These are phyloP conservation scores for Paecilomyces dactylethromorphus DNA, from an alignment of 2,329 filamentous ascomycete genomes.

Conservation along the genomic window DNA sequence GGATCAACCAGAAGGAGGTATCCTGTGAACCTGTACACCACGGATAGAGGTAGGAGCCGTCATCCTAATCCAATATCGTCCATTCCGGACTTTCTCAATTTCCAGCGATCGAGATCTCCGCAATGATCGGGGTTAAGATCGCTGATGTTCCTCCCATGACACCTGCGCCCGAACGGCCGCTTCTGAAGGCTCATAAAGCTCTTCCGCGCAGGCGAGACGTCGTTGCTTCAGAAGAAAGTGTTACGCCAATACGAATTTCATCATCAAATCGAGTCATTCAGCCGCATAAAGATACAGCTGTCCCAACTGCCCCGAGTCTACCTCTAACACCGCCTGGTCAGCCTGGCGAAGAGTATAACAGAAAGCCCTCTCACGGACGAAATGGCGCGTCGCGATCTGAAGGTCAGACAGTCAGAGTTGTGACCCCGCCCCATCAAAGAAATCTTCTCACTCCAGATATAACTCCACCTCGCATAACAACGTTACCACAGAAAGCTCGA, in stretches of 20 bases:
- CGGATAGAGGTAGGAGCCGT: not conserved
- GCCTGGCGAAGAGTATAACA: conserved; percentile 15
- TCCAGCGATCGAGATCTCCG: conserved; percentile 4
- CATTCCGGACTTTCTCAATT: not conserved
- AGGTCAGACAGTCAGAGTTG: conserved; percentile 17
- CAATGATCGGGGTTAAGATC: conserved; percentile 26
- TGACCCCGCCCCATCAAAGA: conserved; percentile 58
- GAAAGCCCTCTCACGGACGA: conserved; percentile 13
- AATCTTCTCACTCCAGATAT: conserved; percentile 70
- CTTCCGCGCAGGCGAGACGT: conserved; percentile 30
- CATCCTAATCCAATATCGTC: not conserved
- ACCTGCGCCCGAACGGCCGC: conserved; percentile 19
- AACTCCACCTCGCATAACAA: conserved; percentile 56
- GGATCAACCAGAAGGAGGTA: not conserved
- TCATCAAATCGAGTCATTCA: conserved; percentile 17
- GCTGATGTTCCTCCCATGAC: conserved; percentile 20
- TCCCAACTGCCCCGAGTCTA: conserved; percentile 21
- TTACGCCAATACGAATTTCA: conserved; percentile 16
- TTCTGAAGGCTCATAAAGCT: conserved; percentile 35
- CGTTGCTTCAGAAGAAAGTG: conserved; percentile 5
- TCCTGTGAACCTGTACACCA: not conserved
- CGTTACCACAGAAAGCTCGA: conserved; percentile 27
- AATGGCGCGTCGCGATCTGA: conserved; percentile 17
- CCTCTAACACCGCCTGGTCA: conserved; percentile 33
- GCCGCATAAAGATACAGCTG: conserved; percentile 14